Percentiles rank a stretch among this genome's conserved stretches.
Evolutionary conservation across 1,284 basidiomycete genomes (phyloP).

Genomic region (Ustilago cynodontis): DNA sequence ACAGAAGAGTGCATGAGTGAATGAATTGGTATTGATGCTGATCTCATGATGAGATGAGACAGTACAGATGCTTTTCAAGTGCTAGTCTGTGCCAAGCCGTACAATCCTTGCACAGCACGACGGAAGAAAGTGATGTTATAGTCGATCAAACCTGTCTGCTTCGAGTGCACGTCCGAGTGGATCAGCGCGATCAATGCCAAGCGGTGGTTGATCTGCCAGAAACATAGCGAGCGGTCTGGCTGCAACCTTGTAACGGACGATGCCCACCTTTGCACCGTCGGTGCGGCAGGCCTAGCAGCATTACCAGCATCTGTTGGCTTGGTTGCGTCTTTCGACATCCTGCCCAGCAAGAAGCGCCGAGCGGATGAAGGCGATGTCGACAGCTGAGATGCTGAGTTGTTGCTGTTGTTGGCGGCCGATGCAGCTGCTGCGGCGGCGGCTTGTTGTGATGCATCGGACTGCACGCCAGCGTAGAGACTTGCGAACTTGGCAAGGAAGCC

Average conservation of each 20-base stretch:
- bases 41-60: not conserved
- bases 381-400: conserved; percentile 15
- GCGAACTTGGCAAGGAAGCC: conserved; percentile 87
- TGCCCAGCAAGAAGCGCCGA: conserved; percentile 30
- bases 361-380: conserved; percentile 43
- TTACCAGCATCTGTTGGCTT: not conserved
- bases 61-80: conserved; percentile 10
- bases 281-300: not conserved
- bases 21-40: conserved; percentile 7
- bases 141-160: conserved; percentile 84
- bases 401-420: conserved; percentile 2
- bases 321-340: conserved; percentile 27
- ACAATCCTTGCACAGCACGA: conserved; percentile 72
- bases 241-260: conserved; percentile 74
- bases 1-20: not conserved
- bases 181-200: conserved; percentile 85
- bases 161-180: conserved; percentile 82
- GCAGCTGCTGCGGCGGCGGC: conserved; percentile 4
- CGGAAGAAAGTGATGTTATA: conserved; percentile 91
- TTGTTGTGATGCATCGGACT: conserved; percentile 5
- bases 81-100: conserved; percentile 48
- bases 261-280: conserved; percentile 42
- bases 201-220: conserved; percentile 83
- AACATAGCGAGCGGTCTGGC: conserved; percentile 83
- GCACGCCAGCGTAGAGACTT: conserved; percentile 77